Evolutionary conservation across 305 asterid genomes (phyloP), one percentile per base, ranked within the genome.

Genomic region (Fraxinus nigra): DNA sequence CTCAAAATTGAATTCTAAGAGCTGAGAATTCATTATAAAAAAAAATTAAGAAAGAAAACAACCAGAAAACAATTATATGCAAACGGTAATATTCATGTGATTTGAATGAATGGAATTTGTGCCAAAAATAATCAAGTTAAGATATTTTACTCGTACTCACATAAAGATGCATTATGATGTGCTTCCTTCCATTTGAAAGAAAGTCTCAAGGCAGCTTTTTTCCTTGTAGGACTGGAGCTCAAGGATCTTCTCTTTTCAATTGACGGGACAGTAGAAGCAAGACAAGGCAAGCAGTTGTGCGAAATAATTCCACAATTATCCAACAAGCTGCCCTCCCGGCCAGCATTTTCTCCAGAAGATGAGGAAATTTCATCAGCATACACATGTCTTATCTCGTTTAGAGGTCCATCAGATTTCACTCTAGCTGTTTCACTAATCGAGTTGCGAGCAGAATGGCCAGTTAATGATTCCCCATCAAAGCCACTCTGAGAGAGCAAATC

Each of bases 141-240:
- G 24, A 54, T 54, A 5, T 54, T 54, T 9, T 61, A 61, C 30
- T 38, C 14, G 8, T 72, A 90, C 98, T 94, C 87, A 97, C 99
- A 40, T 82, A 97, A 85, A 83, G 88, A 72, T 5, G 97, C 81
- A 70, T 80, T 20, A 33, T 93, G 89, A 89, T 92, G 88, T 76
- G 95, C 98, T 16, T 96, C 99, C 88, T 84, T 94, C 98, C 97
- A 97, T 80, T 90, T 94, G 86, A 97, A 92, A 0, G 97, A 81
- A 63, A 93, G 89, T 84, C 91, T 97, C 83, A 87, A 70, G 16
- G 98, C 88, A 85, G 91, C 88, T 86, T 92, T 97, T 87, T 93
- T 97, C 89, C 90, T 89, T 10, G 90, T 84, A 82, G 98, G 94
- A 86, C 92, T 92, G 30, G 92, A 91, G 89, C 89, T 91, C 26